Base-by-base conservation (phyloP, 352 stramenopile species). In the Globisporangium carolinianum region DNA sequence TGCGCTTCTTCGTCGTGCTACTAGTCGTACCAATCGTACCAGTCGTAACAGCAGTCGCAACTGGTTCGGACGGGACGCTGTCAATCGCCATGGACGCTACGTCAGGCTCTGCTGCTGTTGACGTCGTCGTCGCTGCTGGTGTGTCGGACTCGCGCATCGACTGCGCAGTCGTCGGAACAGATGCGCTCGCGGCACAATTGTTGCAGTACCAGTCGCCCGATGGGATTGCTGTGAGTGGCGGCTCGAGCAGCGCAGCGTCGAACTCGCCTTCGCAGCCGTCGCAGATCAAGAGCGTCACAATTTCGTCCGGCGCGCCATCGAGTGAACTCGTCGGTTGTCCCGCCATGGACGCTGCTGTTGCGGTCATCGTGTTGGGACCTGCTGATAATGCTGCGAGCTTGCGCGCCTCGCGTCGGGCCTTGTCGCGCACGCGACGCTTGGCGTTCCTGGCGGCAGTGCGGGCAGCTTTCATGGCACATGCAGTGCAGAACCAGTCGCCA, bases 261-360 rank as follows among this genome's bases (percentile, higher is more conserved):
- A 75, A 83, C 51, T 92, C 76, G 24, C 64, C 60, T 12, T 90
- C 71, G 49, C 83, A 93, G n/a, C 78, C 78, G 52, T 87, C 79
- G 47, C 83, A 93, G 10, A 86, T 72, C 12, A 90, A 55, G 36
- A 86, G 41, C 0, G 66, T 78, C 38, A 68, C 65, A 7, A 76
- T 58, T 12, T 75, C 58, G 3, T 57, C 54, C 6, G 45, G 18
- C 4, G 18, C 17, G 2, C 24, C 24, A 32, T 32, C 24, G 24
- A 32, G 24, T 32, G 24, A 32, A 32, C 24, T 32, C 24, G 24
- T 32, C 24, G 24, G 24, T 32, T 32, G 24, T 32, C 24, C 24
- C 4, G 48, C 24, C 0, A n/a, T 24, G 17, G 38, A 0, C 5
- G 24, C 3, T 32, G 11, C 53, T 36, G 18, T 12, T 5, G 24